phyloP scores from a whole-genome alignment of 1,284 basidiomycete genomes.

The Tilletia caries region DNA sequence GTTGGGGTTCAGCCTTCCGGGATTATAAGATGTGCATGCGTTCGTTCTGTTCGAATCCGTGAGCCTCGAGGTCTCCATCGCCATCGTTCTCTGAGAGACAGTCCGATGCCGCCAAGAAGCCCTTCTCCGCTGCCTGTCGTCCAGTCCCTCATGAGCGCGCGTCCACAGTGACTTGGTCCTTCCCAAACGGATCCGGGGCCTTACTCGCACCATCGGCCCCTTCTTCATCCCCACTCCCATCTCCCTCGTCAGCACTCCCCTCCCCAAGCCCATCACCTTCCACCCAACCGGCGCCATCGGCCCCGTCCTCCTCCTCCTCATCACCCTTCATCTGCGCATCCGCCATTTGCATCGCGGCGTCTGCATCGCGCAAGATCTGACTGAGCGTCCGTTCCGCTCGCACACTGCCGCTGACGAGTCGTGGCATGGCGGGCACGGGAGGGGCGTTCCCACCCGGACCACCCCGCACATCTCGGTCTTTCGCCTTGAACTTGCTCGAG shows the following conservation, averaged over 20 bases:
- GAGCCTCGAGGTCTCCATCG: no score
- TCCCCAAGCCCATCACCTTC: neutral
- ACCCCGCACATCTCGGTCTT: neutral
- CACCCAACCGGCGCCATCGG: no score
- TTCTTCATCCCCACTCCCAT: neutral
- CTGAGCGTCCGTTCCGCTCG: constrained; percentile 19
- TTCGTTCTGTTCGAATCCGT: no score
- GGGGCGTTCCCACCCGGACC: neutral
- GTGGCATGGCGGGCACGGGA: neutral
- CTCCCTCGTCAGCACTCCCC: neutral
- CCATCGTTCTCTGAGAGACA: no score
- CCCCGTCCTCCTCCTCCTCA: neutral
- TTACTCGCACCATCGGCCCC: neutral
- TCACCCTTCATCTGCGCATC: constrained; percentile 3
- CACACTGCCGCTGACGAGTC: neutral
- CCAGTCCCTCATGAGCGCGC: neutral
- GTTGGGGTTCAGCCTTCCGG: no score
- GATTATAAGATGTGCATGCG: no score
- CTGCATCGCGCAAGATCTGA: constrained; percentile 23
- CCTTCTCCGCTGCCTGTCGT: no score
- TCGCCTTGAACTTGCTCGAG: neutral
- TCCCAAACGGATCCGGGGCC: neutral
- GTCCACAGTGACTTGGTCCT: neutral
- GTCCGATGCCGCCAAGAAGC: no score
- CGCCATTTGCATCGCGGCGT: constrained; percentile 17